phyloP scores from a whole-genome alignment of 176 grass and related monocot species.

The Aegilops longissima region DNA sequence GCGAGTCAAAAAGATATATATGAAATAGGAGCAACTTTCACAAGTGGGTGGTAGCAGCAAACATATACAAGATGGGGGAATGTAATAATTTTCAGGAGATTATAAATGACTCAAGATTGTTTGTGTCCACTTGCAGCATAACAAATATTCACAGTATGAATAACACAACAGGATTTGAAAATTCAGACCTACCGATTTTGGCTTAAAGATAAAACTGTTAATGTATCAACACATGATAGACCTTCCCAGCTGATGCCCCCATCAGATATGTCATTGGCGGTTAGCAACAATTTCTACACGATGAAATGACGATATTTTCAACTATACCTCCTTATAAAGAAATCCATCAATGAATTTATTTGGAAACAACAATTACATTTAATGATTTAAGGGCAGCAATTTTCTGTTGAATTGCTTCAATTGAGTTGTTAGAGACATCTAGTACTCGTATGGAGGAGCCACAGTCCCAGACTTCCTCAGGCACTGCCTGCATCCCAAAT shows the following conservation, averaged over 20 bases:
- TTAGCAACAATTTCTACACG: constrained; percentile 82
- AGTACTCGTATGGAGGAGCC: constrained; percentile 67
- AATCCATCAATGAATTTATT: neutral
- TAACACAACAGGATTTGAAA: neutral
- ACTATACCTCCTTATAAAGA: constrained; percentile 25
- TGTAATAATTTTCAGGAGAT: neutral
- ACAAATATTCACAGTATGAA: neutral
- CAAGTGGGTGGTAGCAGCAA: neutral
- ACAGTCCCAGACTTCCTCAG: constrained; percentile 92
- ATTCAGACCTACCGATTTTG: constrained; percentile 57
- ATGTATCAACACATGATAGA: constrained; percentile 58
- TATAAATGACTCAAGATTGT: constrained; percentile 7
- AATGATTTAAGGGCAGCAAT: constrained; percentile 62
- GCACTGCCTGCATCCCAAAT: constrained; percentile 52
- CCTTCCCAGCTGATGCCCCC: constrained; percentile 83
- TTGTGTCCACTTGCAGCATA: neutral
- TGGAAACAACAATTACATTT: constrained; percentile 55
- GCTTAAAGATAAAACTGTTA: constrained; percentile 66
- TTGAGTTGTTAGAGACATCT: constrained; percentile 64
- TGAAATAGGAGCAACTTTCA: constrained; percentile 8
- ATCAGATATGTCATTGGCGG: constrained; percentile 77
- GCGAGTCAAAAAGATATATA: neutral
- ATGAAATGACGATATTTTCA: constrained; percentile 34
- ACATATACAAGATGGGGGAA: neutral
- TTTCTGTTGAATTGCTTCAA: constrained; percentile 73